Evolutionary conservation across 2,329 filamentous ascomycete species (phyloP).

Genomic region (Sclerotinia glacialis): DNA sequence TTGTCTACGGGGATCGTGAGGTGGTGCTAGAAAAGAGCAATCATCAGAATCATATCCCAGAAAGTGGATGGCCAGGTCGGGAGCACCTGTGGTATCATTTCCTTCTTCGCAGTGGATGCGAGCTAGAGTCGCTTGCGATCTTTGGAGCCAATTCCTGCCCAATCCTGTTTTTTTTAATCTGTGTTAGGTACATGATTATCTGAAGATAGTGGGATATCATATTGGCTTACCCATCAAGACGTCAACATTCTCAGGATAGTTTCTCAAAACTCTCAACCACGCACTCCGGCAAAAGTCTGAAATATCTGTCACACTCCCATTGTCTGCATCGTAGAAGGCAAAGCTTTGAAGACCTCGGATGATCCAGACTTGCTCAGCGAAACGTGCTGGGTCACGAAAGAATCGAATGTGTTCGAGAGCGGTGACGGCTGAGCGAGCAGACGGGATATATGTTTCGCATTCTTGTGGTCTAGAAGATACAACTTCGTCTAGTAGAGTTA

Average conservation of each 20-base stretch:
- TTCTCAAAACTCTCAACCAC: conserved; percentile 46
- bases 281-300: conserved; percentile 50
- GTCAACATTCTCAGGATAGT: conserved; percentile 45
- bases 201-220: neutral
- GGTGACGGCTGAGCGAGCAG: conserved; percentile 42
- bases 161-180: conserved; percentile 42
- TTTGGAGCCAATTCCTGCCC: conserved; percentile 50
- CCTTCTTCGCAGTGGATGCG: conserved; percentile 48
- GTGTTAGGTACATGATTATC: neutral
- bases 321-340: conserved; percentile 49
- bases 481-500: conserved; percentile 35
- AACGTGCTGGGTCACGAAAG: conserved; percentile 40
- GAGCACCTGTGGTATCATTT: conserved; percentile 36
- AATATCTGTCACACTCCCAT: conserved; percentile 46
- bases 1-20: conserved; percentile 37
- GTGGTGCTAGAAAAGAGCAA: conserved; percentile 38
- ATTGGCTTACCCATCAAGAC: conserved; percentile 43
- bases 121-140: conserved; percentile 49
- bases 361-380: conserved; percentile 44
- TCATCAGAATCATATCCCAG: conserved; percentile 29
- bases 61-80: conserved; percentile 16
- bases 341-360: conserved; percentile 49
- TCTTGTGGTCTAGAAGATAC: conserved; percentile 31
- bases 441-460: conserved; percentile 40
- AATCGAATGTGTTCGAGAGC: conserved; percentile 43